A percentile compares a stretch with the other conserved stretches of the same genome.
Evolutionary conservation across 257 asterid genomes (phyloP).

Genomic region (Fraxinus americana): DNA sequence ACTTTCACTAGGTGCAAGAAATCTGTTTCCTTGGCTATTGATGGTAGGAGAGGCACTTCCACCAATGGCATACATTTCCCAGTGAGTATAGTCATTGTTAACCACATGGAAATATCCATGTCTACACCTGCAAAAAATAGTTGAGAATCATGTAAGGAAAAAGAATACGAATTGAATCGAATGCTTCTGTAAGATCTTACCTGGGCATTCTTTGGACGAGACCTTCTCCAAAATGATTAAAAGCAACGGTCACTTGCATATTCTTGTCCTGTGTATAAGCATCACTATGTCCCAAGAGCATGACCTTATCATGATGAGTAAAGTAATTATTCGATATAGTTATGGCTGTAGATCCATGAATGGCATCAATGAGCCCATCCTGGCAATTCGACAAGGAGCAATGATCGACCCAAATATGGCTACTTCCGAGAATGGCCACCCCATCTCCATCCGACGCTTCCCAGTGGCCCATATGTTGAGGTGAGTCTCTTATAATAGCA

Average conservation of each 20-base stretch:
- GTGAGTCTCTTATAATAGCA: constrained; percentile 61
- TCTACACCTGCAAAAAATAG: constrained; percentile 60
- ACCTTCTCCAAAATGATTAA: constrained; percentile 90
- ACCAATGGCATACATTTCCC: constrained; percentile 94
- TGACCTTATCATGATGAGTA: constrained; percentile 83
- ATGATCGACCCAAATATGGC: constrained; percentile 73
- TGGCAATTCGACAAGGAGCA: constrained; percentile 71
- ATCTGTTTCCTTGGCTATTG: constrained; percentile 81
- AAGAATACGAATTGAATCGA: not conserved
- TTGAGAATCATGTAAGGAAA: not conserved
- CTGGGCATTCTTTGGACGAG: constrained; percentile 93
- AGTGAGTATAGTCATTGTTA: constrained; percentile 83
- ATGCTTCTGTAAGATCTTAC: constrained; percentile 19
- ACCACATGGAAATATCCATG: constrained; percentile 91
- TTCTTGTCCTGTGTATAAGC: constrained; percentile 45
- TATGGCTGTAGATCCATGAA: constrained; percentile 75
- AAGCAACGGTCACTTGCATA: constrained; percentile 83
- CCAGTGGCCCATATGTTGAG: constrained; percentile 67
- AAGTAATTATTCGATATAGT: constrained; percentile 74
- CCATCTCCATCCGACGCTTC: constrained; percentile 74
- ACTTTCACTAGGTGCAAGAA: constrained; percentile 63
- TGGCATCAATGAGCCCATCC: constrained; percentile 77
- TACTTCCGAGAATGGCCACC: constrained; percentile 51
- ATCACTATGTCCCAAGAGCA: constrained; percentile 81
- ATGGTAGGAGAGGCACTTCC: constrained; percentile 90